These are phyloP conservation scores for Didymella segeticola DNA, from an alignment of 2,329 filamentous ascomycete genomes.

Conservation along the genomic window DNA sequence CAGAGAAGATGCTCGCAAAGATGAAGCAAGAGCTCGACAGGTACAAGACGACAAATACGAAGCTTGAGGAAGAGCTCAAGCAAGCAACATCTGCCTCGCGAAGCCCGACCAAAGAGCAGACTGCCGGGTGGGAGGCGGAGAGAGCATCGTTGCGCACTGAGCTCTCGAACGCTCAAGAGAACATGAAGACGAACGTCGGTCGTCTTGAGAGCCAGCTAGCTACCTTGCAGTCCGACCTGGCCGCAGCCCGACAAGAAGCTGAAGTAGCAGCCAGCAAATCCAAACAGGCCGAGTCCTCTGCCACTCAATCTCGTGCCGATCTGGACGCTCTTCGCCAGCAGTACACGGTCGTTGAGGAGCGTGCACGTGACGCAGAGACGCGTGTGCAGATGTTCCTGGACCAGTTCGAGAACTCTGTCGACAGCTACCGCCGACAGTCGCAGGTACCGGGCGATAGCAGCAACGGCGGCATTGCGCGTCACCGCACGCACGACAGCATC, in stretches of 20 bases:
- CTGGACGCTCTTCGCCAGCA: slow-evolving; percentile 84
- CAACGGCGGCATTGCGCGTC: slow-evolving; percentile 41
- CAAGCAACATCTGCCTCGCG: slow-evolving; percentile 51
- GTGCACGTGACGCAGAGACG: slow-evolving; percentile 87
- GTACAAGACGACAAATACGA: slow-evolving; percentile 85
- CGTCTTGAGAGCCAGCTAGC: slow-evolving; percentile 76
- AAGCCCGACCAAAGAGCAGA: slow-evolving; percentile 52
- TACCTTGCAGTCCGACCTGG: slow-evolving; percentile 73
- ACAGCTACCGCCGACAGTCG: slow-evolving; percentile 86
- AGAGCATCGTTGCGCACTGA: slow-evolving; percentile 70
- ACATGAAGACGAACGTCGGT: slow-evolving; percentile 69
- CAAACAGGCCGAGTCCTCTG: slow-evolving; percentile 61
- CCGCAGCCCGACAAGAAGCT: slow-evolving; percentile 70
- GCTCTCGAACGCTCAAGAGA: slow-evolving; percentile 72
- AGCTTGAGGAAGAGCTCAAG: slow-evolving; percentile 83
- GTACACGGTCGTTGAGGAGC: slow-evolving; percentile 79
- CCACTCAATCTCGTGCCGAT: slow-evolving; percentile 67
- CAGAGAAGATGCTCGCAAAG: slow-evolving; percentile 98
- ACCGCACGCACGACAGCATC: slow-evolving; percentile 64
- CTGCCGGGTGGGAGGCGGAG: slow-evolving; percentile 77
- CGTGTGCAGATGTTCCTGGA: slow-evolving; percentile 93
- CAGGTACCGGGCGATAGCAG: slow-evolving; percentile 49
- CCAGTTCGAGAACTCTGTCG: slow-evolving; percentile 91
- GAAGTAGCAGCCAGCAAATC: slow-evolving; percentile 63
- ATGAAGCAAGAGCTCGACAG: slow-evolving; percentile 97